phyloP scores from a whole-genome alignment of 2,329 filamentous ascomycete species.

The Aspergillus novofumigatus region DNA sequence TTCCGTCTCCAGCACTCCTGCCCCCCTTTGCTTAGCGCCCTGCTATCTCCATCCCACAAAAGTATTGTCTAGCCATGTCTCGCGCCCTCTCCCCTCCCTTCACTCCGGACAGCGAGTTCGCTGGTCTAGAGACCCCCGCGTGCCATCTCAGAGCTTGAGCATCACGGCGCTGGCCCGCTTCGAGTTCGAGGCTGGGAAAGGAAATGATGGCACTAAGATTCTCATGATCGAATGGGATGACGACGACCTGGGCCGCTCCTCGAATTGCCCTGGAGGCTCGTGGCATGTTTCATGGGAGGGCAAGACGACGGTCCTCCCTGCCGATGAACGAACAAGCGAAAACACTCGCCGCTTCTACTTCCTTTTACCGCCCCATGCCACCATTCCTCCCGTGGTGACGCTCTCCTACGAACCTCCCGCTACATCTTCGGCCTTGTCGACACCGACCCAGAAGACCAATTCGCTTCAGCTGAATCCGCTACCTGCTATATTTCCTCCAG shows the following conservation, averaged over 20 bases:
- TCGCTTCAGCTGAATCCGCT: constrained; percentile 69
- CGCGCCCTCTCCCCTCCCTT: constrained; percentile 20
- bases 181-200: constrained; percentile 74
- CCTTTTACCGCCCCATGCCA: constrained; percentile 67
- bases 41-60: background rate
- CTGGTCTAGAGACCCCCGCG: constrained; percentile 31
- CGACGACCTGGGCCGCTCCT: constrained; percentile 46
- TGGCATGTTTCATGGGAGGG: constrained; percentile 85
- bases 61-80: constrained; percentile 6
- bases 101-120: constrained; percentile 29
- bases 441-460: constrained; percentile 22
- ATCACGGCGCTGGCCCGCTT: constrained; percentile 71
- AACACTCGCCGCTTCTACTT: constrained; percentile 69
- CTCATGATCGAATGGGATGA: constrained; percentile 91
- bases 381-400: constrained; percentile 68
- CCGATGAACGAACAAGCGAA: constrained; percentile 55
- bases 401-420: constrained; percentile 51
- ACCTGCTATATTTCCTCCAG: constrained; percentile 79
- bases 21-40: background rate
- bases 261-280: constrained; percentile 39
- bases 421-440: constrained; percentile 14
- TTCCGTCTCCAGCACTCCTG: background rate
- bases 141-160: constrained; percentile 27
- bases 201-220: constrained; percentile 82
- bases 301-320: constrained; percentile 67